phyloP scores from a whole-genome alignment of 495 filamentous ascomycete genomes.

The Tuber magnatum region DNA sequence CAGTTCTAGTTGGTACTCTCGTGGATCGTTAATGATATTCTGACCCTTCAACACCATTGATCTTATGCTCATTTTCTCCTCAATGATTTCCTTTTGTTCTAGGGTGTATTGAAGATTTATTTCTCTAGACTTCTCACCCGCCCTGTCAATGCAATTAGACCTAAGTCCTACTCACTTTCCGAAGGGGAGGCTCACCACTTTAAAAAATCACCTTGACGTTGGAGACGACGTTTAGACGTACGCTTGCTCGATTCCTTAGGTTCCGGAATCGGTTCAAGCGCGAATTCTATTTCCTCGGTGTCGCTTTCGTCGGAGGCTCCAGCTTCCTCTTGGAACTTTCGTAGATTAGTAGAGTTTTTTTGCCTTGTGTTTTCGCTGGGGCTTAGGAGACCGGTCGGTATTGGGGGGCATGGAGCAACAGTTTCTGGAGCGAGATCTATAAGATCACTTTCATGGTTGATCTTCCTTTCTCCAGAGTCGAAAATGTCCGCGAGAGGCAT shows the following conservation, averaged over 20 bases:
- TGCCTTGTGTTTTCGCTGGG: neutral
- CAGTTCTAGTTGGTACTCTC: constrained; percentile 88
- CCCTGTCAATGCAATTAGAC: constrained; percentile 15
- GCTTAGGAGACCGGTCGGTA: neutral
- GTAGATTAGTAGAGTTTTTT: neutral
- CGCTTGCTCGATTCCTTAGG: constrained; percentile 21
- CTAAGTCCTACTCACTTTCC: neutral
- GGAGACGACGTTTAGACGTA: constrained; percentile 48
- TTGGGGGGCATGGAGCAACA: neutral
- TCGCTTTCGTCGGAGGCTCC: neutral
- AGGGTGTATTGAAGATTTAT: constrained; percentile 19
- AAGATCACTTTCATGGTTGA: neutral
- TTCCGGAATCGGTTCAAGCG: neutral
- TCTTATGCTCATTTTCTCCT: constrained; percentile 44
- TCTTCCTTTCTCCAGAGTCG: neutral
- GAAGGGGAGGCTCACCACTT: constrained; percentile 41
- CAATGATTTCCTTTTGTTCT: constrained; percentile 34
- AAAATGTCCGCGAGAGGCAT: neutral
- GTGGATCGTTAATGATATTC: constrained; percentile 61
- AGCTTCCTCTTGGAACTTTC: neutral
- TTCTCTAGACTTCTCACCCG: constrained; percentile 33
- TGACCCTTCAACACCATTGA: constrained; percentile 44
- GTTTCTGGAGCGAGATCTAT: neutral
- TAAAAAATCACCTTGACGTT: constrained; percentile 52
- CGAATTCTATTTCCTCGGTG: neutral